Percentiles rank a stretch among this genome's conserved stretches.
Conservation (phyloP, 768 basidiomycete genomes). For the Krasilnikovozyma curviuscula region DNA sequence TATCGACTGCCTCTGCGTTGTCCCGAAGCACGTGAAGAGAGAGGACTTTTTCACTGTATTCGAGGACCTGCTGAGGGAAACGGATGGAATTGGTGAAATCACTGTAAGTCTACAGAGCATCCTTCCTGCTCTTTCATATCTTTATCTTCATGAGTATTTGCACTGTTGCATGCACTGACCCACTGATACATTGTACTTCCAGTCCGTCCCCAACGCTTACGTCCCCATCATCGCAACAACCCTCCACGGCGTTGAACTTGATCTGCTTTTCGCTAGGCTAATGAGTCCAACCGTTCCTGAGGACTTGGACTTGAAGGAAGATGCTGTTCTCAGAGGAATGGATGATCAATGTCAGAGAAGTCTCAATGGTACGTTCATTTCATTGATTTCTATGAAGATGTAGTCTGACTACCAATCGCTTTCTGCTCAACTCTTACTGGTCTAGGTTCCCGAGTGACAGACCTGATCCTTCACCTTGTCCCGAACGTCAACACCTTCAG, state of each 20-base stretch:
- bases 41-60: conserved; percentile 92
- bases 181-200: background rate
- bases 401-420: background rate
- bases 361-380: conserved; percentile 45
- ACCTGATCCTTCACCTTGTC: conserved; percentile 83
- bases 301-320: conserved; percentile 71
- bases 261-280: conserved; percentile 62
- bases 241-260: conserved; percentile 77
- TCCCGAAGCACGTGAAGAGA: conserved; percentile 83
- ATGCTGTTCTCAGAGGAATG: conserved; percentile 73
- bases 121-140: background rate
- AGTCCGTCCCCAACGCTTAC: conserved; percentile 93
- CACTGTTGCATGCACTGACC: too few species aligned
- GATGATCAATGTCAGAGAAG: conserved; percentile 90
- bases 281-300: conserved; percentile 42
- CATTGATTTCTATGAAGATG: background rate
- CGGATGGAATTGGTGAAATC: conserved; percentile 70
- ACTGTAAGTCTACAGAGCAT: conserved; percentile 41
- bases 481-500: conserved; percentile 88
- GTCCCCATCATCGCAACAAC: conserved; percentile 88
- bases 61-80: conserved; percentile 63
- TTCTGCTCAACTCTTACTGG: background rate
- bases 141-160: background rate
- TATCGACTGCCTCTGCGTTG: conserved; percentile 96
- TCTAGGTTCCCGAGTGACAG: conserved; percentile 80